These are phyloP conservation scores for Hypoxylon fuscum DNA, from an alignment of 495 filamentous ascomycete species.

Conservation along the genomic window DNA sequence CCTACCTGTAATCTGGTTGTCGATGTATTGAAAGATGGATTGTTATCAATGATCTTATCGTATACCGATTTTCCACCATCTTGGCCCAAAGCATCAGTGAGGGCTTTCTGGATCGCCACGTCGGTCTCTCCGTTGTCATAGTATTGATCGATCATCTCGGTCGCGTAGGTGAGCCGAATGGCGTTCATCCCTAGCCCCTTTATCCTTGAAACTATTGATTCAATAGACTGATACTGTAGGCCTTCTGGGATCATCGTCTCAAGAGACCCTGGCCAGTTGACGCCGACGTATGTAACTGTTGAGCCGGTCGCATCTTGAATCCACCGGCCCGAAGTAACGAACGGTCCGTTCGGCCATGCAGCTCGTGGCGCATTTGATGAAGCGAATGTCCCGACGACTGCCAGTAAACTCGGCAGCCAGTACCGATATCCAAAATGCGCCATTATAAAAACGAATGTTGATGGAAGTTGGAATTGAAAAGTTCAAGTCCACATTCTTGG, in stretches of 20 bases:
- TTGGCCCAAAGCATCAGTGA: constrained; percentile 54
- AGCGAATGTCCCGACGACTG: constrained; percentile 16
- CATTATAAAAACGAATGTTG: constrained; percentile 27
- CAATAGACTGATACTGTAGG: constrained; percentile 62
- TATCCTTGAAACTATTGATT: constrained; percentile 58
- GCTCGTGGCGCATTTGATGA: constrained; percentile 27
- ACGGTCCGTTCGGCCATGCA: constrained; percentile 46
- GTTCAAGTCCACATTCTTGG: constrained; percentile 7
- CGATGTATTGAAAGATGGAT: constrained; percentile 52
- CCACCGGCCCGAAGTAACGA: constrained; percentile 55
- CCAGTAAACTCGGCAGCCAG: constrained; percentile 16
- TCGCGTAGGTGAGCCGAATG: constrained; percentile 65
- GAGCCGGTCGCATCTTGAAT: constrained; percentile 56
- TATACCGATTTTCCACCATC: constrained; percentile 53
- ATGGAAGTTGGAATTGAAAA: constrained; percentile 11
- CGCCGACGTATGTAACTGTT: constrained; percentile 60
- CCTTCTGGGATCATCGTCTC: constrained; percentile 69
- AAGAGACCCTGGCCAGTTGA: constrained; percentile 65
- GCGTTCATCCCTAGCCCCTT: constrained; percentile 62
- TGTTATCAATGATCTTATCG: constrained; percentile 53
- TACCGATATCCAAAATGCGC: constrained; percentile 6
- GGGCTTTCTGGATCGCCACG: constrained; percentile 54
- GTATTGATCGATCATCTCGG: constrained; percentile 66
- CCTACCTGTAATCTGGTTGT: constrained; percentile 58
- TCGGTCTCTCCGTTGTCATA: constrained; percentile 58